Evolutionary conservation across 495 filamentous ascomycete genomes (phyloP), one percentile per base, ranked within the genome.

Genomic region (Trichocladium uniseriatum): DNA sequence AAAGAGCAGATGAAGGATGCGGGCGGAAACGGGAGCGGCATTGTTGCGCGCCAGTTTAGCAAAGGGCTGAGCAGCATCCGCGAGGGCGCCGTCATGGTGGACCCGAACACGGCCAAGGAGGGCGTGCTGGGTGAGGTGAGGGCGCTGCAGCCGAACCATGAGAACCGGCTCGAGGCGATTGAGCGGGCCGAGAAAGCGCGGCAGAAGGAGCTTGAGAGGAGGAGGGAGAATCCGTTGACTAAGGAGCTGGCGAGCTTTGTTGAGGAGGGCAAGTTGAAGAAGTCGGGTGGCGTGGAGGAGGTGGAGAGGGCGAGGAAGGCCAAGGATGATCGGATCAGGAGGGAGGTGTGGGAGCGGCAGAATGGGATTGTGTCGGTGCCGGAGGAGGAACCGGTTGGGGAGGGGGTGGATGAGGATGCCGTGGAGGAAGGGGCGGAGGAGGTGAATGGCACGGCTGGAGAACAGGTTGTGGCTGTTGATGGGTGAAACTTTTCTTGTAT

Each of bases 81-180:
- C 9, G 74, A 81, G 43, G 84, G 83, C 42, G 71, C 74, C 42
- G 70, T 74, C 10, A 74, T 74, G 2, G 69, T 83, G 22, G 86
- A 96, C 61, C 88, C 87, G 3, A 69, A 64, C 57, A 81, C 83
- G 48, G 94, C 87, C 29, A 95, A 95, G 66, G 90, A 95, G 55
- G 83, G 81, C 35, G 84, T 99, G 14, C 69, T 99, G 14, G 90
- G 87, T 24, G 94, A 97, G 69, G 94, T 99, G 8, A 79, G 90
- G 27, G 92, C 91, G 28, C 71, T 99, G 38, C 90, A 91, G 59
- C 94, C 94, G 1, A 96, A 99, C 55, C 92, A 99, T 56, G 88
- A 96, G 67, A 80, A 81, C 45, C 77, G 92, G 45, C 69, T 97
- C 0, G 94, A 96, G 67, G 92, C 92, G 9, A 99, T 99, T 53